These are phyloP conservation scores for Trichosanthes cucumerina DNA, from an alignment of 306 rosid species.

Conservation along the genomic window DNA sequence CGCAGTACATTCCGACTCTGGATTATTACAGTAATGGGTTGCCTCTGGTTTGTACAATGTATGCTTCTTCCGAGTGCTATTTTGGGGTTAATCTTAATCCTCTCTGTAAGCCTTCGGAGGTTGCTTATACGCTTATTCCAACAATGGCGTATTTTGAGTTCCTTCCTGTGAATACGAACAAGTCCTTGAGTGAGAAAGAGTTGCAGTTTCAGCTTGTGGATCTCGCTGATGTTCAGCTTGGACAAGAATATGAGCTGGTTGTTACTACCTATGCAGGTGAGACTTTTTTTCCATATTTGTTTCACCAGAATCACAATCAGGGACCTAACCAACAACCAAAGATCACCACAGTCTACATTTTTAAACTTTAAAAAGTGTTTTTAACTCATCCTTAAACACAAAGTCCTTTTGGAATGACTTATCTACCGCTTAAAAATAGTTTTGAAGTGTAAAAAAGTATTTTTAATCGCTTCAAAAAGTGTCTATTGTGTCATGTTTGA, in stretches of 20 bases:
- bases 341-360: too few species aligned
- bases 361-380: too few species aligned
- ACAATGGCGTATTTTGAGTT: conserved; percentile 81
- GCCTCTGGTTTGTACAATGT: conserved; percentile 85
- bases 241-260: conserved; percentile 82
- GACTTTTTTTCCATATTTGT: too few species aligned
- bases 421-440: too few species aligned
- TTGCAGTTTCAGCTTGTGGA: conserved; percentile 38
- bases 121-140: conserved; percentile 78
- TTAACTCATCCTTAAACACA: too few species aligned
- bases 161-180: conserved; percentile 42
- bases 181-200: conserved; percentile 36
- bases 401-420: too few species aligned
- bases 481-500: too few species aligned
- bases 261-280: conserved; percentile 79
- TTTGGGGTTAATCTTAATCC: conserved; percentile 86
- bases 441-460: too few species aligned
- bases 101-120: conserved; percentile 54
- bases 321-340: too few species aligned
- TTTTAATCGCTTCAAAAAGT: too few species aligned
- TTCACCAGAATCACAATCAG: too few species aligned
- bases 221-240: conserved; percentile 71
- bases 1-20: conserved; percentile 76
- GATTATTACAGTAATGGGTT: conserved; percentile 70
- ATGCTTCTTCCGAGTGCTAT: conserved; percentile 82